Evolutionary conservation across 257 asterid genomes (phyloP).

Genomic region (Petunia secreta): DNA sequence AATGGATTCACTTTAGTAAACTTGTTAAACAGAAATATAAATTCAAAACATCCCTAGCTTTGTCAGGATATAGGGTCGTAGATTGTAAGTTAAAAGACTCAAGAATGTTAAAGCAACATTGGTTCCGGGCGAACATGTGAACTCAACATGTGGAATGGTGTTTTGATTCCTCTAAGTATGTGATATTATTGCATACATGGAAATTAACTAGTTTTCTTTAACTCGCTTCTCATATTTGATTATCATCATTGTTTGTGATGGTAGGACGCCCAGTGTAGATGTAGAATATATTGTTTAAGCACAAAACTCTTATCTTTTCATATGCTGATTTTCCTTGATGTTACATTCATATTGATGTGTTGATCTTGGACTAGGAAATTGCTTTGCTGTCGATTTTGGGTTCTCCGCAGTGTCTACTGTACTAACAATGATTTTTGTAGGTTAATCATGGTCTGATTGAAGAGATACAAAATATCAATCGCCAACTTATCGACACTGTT

Average conservation of each 20-base stretch:
- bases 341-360: slow-evolving; percentile 18
- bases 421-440: slow-evolving; percentile 44
- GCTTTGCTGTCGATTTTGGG: slow-evolving; percentile 12
- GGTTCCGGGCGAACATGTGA: slow-evolving; percentile 15
- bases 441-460: slow-evolving; percentile 84
- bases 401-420: slow-evolving; percentile 25
- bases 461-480: slow-evolving; percentile 83
- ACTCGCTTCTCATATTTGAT: not conserved
- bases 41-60: slow-evolving; percentile 16
- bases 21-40: not conserved
- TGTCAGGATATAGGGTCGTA: not conserved
- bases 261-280: not conserved
- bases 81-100: not conserved
- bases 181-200: not conserved
- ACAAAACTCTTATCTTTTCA: slow-evolving; percentile 8
- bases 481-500: slow-evolving; percentile 78
- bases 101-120: not conserved
- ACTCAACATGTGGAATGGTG: slow-evolving; percentile 13
- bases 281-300: not conserved
- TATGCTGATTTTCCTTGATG: slow-evolving; percentile 15
- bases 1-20: not conserved
- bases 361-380: slow-evolving; percentile 11
- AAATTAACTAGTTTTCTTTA: not conserved
- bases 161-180: slow-evolving; percentile 1
- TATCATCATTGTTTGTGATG: not conserved